Base-by-base conservation (phyloP, 176 grass and related monocot species). In the Oryza nivara region DNA sequence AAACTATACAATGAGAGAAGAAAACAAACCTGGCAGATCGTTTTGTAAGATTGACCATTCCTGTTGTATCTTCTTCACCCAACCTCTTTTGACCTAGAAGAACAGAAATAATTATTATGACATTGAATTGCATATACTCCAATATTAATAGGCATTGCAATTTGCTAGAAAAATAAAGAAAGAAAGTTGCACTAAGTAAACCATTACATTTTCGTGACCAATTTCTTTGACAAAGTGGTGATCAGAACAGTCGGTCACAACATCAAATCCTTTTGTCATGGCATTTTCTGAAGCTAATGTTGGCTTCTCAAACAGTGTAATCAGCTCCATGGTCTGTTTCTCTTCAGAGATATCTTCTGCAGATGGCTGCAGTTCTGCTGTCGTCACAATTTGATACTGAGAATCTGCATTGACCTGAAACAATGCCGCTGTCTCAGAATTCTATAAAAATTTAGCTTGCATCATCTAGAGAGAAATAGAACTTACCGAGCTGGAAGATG, bases 31-130 rank as follows among this genome's bases (percentile, higher is more conserved):
- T 83, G 95, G 86, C 47, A 99, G 83, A 90, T 94, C 90, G 54
- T 91, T 94, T 73, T 94, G 84, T 74, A 99, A 83, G 81, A 94
- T 89, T 76, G 68, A 71, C 96, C 96, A 99, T 85, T 99, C 96
- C 64, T 94, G 89, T 48, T 89, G 96, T 44, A 99, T 87, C 84
- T 86, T 99, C 91, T 94, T 96, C 75, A 94, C 49, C 93, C 93
- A 99, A 75, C 77, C 81, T 92, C 90, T 95, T 79, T 90, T 92
- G 78, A 90, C 89, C 93, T 99, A 88, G 34, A 1, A 82, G 20
- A 78, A 71, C 44, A 73, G 7, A 44, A 79, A 83, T 25, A 87
- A 65, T 1, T 45, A 80, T 80, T 68, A 65, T 76, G 43, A 65
- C 63, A 81, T 11, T 64, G 11, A 70, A 65, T 83, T 70, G 22